Evolutionary conservation across 2,329 filamentous ascomycete genomes (phyloP), one percentile per base, ranked within the genome.

Genomic region (Diaporthe vaccinii): DNA sequence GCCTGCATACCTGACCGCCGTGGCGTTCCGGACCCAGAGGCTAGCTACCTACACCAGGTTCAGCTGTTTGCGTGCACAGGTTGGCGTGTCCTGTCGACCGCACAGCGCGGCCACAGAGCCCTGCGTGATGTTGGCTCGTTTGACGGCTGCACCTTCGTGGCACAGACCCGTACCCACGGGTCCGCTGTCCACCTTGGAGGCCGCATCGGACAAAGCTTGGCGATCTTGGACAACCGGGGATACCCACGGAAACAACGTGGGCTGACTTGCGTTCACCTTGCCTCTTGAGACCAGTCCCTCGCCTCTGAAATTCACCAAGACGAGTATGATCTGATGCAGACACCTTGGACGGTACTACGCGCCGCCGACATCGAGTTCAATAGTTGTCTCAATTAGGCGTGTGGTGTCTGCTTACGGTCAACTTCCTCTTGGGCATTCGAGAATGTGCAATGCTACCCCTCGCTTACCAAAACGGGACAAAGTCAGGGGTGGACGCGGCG

Each of bases 401-500:
- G 49, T 31, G 34, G n/a, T 55, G 65, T 36, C 34, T 69, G 65
- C 65, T 69, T 69, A 41, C 22, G 34, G 36, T 55, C n/a, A 25
- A 25, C 14, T 28, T 28, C 34, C 51, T 22, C 36, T 28, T 28
- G 25, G 71, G 49, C 36, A 46, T 73, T 73, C 39, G 49, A 55
- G 36, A 51, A 73, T 39, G 28, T 73, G 59, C 49, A 59, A 44
- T 65, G 58, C 58, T 65, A 68, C 61, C n/a, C 61, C 53, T 65
- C 72, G 67, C 75, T 72, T 71, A 51, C 76, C 77, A 31, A 67
- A 78, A 77, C 17, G 31, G 72, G 74, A 65, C 51, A 44, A 75
- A 76, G 76, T 78, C 77, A 78, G 77, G 77, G 77, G 76, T 51
- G 49, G 49, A 67, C 49, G 74, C 72, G 72, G 74, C 75, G 73